Percentiles rank a stretch among this genome's conserved stretches.
These are phyloP conservation scores for Ceratocystis eucalypticola DNA, from an alignment of 2,329 filamentous ascomycete species.

Conservation along the genomic window DNA sequence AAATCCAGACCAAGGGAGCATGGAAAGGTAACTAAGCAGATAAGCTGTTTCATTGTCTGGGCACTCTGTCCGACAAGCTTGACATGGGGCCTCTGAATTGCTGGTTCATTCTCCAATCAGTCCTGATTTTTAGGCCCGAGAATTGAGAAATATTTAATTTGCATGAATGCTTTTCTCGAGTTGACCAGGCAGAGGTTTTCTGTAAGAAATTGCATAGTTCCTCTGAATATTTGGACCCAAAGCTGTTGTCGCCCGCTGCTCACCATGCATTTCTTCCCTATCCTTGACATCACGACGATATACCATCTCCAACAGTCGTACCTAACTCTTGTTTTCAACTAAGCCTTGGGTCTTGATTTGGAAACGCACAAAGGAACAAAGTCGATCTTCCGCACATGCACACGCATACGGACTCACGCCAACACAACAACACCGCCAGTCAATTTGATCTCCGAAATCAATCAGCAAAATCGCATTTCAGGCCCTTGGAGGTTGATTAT, in stretches of 20 bases:
- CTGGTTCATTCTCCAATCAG: conserved; percentile 5
- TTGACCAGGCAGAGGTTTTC: conserved; percentile 1
- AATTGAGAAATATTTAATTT: conserved; percentile 4
- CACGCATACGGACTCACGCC: not conserved
- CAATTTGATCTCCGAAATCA: not conserved
- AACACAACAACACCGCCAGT: not conserved
- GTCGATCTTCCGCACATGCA: not conserved
- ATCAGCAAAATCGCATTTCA: not conserved
- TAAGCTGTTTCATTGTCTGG: conserved; percentile 10
- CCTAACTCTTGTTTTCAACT: not conserved
- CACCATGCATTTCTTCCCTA: not conserved
- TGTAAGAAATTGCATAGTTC: conserved; percentile 4
- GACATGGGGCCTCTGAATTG: conserved; percentile 12
- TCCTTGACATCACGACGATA: conserved; percentile 4
- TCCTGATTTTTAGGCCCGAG: not conserved
- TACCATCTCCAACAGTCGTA: not conserved
- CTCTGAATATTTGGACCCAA: not conserved
- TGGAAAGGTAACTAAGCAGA: conserved; percentile 3
- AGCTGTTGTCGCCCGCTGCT: not conserved
- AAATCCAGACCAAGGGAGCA: conserved; percentile 2
- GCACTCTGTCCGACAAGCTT: conserved; percentile 13
- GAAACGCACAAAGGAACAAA: not conserved
- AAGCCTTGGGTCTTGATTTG: not conserved
- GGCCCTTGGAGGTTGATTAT: not conserved
- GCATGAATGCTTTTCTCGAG: conserved; percentile 1